Conservation (phyloP, 2,329 filamentous ascomycete species). For the Whalleya microplaca region DNA sequence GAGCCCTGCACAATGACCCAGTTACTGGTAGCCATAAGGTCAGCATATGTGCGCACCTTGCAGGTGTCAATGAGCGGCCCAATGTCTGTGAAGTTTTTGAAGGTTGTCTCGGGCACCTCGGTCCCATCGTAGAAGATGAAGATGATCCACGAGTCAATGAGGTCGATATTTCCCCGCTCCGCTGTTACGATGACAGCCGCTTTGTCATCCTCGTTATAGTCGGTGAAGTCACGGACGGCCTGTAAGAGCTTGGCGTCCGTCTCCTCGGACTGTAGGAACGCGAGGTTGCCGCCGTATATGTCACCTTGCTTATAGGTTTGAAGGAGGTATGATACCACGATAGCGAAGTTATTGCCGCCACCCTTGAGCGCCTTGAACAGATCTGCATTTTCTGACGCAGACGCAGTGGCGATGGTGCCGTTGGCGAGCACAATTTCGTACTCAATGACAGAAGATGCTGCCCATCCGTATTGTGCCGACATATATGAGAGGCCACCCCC, state of each 20-base stretch:
- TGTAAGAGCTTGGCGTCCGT: conserved; percentile 44
- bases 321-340: conserved; percentile 50
- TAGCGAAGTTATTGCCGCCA: conserved; percentile 60
- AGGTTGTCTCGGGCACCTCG: conserved; percentile 53
- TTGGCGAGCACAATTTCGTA: conserved; percentile 58
- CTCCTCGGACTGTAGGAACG: conserved; percentile 38
- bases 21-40: conserved; percentile 51
- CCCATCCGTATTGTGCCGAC: conserved; percentile 54
- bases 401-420: conserved; percentile 52
- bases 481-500: conserved; percentile 59
- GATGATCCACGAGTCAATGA: conserved; percentile 60
- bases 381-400: conserved; percentile 46
- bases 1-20: conserved; percentile 40
- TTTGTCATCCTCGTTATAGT: conserved; percentile 61
- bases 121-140: conserved; percentile 67
- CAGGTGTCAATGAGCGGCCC: conserved; percentile 47
- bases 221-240: conserved; percentile 58
- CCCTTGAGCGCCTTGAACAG: conserved; percentile 58
- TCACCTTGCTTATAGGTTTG: conserved; percentile 45
- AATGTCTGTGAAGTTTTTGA: conserved; percentile 59
- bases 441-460: conserved; percentile 52
- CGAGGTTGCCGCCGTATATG: conserved; percentile 49
- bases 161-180: conserved; percentile 46
- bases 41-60: conserved; percentile 51
- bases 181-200: conserved; percentile 63